Percentiles rank a stretch among this genome's conserved stretches.
Evolutionary conservation across 1,139 yeast species (phyloP).

Genomic region (Dujonia santamariae): DNA sequence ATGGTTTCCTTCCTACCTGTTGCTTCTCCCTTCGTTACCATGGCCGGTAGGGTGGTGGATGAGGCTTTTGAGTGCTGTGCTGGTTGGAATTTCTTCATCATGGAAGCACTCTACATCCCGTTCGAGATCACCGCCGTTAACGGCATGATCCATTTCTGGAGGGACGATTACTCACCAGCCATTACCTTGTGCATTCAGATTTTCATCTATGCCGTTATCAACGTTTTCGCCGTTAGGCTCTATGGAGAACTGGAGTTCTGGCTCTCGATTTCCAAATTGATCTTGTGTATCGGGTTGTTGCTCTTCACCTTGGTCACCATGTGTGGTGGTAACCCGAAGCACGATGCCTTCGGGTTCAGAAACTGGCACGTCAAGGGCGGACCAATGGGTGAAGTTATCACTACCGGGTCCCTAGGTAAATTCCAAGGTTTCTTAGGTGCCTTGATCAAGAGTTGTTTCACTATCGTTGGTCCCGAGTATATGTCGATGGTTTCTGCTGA

Average conservation of each 20-base stretch:
- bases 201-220: slow-evolving; percentile 57
- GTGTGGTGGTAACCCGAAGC: slow-evolving; percentile 80
- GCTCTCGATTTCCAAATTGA: slow-evolving; percentile 70
- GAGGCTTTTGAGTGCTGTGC: slow-evolving; percentile 76
- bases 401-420: slow-evolving; percentile 59
- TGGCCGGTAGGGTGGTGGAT: slow-evolving; percentile 56
- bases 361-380: slow-evolving; percentile 52
- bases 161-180: slow-evolving; percentile 68
- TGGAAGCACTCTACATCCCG: slow-evolving; percentile 75
- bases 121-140: slow-evolving; percentile 81
- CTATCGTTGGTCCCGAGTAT: slow-evolving; percentile 84
- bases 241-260: slow-evolving; percentile 84
- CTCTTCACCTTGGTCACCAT: slow-evolving; percentile 72
- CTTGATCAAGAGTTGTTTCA: slow-evolving; percentile 58
- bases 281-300: slow-evolving; percentile 69
- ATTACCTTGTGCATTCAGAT: slow-evolving; percentile 64
- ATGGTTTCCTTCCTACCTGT: slow-evolving; percentile 81
- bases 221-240: slow-evolving; percentile 65
- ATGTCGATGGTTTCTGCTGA: slow-evolving; percentile 85
- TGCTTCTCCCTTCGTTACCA: slow-evolving; percentile 56
- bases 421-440: slow-evolving; percentile 72
- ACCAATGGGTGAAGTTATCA: slow-evolving; percentile 52
- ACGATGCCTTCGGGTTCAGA: slow-evolving; percentile 66
- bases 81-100: slow-evolving; percentile 77
- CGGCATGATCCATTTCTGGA: slow-evolving; percentile 76